Evolutionary conservation across 2,329 filamentous ascomycete genomes (phyloP).

Genomic region (Aureobasidium sp.): DNA sequence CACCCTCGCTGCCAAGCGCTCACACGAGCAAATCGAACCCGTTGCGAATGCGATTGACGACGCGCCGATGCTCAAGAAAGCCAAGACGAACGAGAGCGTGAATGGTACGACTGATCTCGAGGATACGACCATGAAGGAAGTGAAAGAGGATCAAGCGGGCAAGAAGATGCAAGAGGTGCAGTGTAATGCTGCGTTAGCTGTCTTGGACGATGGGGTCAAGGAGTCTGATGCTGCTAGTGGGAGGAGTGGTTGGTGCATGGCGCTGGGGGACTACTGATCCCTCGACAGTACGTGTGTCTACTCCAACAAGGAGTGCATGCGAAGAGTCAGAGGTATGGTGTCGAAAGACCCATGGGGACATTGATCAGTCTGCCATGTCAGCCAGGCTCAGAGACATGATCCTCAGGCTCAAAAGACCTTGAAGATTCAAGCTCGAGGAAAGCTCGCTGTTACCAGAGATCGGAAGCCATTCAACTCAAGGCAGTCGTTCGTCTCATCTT

Average conservation of each 20-base stretch:
- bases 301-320: neutral
- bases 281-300: neutral
- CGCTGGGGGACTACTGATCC: neutral
- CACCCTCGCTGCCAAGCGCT: neutral
- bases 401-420: no score
- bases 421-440: no score
- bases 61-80: neutral
- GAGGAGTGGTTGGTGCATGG: constrained; percentile 6
- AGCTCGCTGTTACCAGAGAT: no score
- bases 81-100: neutral
- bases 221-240: constrained; percentile 4
- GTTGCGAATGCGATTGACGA: neutral
- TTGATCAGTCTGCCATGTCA: neutral
- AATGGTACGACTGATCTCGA: neutral
- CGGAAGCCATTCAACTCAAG: no score
- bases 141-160: neutral
- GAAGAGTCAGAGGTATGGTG: neutral
- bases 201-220: neutral
- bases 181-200: neutral
- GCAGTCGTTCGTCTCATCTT: no score
- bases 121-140: neutral
- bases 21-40: neutral
- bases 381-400: no score
- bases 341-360: neutral
- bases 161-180: neutral